Conservation (phyloP, 805 yeast species). For the Candida pseudoglaebosa region DNA sequence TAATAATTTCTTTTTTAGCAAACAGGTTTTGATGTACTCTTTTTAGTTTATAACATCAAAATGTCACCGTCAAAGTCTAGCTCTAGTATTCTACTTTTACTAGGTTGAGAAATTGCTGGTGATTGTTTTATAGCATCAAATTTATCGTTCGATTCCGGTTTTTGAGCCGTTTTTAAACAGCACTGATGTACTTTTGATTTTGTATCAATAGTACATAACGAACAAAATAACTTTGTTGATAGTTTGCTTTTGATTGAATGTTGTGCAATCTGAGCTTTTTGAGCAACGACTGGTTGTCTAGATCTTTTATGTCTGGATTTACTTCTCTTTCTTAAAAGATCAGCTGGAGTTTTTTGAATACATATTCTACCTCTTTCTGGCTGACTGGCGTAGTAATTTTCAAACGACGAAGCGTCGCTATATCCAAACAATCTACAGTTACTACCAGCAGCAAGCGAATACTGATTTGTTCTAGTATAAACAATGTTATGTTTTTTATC, state of each 20-base stretch:
- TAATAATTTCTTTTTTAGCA: conserved; percentile 4
- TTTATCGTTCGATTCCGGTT: no score
- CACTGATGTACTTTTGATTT: no score
- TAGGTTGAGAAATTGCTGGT: background rate
- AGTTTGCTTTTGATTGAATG: no score
- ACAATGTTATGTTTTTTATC: background rate
- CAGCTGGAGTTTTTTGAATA: background rate
- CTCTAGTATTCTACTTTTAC: background rate
- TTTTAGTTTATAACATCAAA: no score
- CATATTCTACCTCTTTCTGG: background rate
- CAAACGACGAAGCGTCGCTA: background rate
- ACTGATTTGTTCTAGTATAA: background rate
- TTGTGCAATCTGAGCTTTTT: no score
- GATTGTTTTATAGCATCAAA: background rate
- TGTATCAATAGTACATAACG: no score
- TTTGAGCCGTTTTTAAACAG: no score
- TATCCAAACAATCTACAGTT: background rate
- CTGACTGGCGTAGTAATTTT: background rate
- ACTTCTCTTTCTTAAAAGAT: background rate
- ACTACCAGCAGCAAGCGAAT: background rate
- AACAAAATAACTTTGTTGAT: no score
- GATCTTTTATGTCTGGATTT: background rate
- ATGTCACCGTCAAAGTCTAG: background rate
- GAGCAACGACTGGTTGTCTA: no score
- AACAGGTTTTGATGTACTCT: no score